These are phyloP conservation scores for Alternaria sp. DNA, from an alignment of 2,329 filamentous ascomycete genomes.

Conservation along the genomic window DNA sequence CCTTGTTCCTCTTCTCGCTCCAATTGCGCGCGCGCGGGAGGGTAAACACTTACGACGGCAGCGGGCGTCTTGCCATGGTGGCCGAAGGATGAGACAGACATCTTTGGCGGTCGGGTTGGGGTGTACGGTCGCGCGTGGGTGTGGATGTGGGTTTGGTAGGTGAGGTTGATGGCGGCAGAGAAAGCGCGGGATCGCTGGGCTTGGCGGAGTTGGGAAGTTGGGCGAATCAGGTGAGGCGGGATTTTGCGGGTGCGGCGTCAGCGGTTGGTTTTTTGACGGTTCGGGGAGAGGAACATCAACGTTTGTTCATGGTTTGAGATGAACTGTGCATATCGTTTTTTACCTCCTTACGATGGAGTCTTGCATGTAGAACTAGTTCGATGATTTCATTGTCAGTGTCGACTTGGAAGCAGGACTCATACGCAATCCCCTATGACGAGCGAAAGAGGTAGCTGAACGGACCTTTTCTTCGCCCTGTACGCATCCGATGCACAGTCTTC, in stretches of 20 bases:
- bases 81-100: slow-evolving; percentile 28
- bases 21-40: neutral
- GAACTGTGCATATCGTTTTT: neutral
- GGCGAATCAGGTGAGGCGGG: slow-evolving; percentile 30
- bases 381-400: too few species aligned
- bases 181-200: slow-evolving; percentile 11
- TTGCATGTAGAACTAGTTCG: rapidly evolving
- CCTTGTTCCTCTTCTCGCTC: neutral
- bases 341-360: rapidly evolving
- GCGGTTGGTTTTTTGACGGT: too few species aligned
- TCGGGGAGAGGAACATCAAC: neutral
- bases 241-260: slow-evolving; percentile 30
- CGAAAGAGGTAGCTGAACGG: too few species aligned
- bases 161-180: slow-evolving; percentile 15
- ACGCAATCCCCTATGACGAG: too few species aligned
- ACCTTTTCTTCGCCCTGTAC: too few species aligned
- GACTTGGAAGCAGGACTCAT: too few species aligned
- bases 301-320: neutral
- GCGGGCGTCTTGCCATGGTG: slow-evolving; percentile 41
- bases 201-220: slow-evolving; percentile 13
- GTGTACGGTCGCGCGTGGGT: slow-evolving; percentile 18
- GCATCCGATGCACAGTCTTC: too few species aligned
- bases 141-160: slow-evolving; percentile 19
- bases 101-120: slow-evolving; percentile 23
- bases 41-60: slow-evolving; percentile 35